Conservation (phyloP, 805 yeast species). For the Torulaspora gathmanii region DNA sequence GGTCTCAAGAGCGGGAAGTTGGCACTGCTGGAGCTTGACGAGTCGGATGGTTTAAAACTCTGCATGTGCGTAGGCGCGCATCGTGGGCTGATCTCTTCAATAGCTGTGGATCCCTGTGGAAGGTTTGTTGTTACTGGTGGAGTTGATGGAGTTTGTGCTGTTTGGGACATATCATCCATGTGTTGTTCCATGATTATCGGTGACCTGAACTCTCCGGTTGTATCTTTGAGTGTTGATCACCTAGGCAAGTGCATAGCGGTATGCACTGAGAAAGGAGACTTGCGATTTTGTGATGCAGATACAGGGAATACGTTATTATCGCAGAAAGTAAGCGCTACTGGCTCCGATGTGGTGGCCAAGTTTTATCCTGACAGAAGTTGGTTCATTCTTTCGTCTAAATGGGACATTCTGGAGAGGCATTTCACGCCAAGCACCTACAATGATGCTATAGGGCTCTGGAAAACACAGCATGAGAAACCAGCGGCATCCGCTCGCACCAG, state of each 20-base stretch:
- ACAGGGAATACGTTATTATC: constrained; percentile 10
- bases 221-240: constrained; percentile 23
- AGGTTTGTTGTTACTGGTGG: constrained; percentile 49
- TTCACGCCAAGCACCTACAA: constrained; percentile 8
- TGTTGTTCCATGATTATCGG: constrained; percentile 16
- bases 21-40: constrained; percentile 20
- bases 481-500: not conserved
- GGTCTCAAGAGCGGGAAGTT: constrained; percentile 49
- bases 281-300: constrained; percentile 19
- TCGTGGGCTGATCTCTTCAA: constrained; percentile 45
- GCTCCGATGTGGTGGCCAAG: constrained; percentile 18
- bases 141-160: constrained; percentile 25
- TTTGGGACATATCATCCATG: constrained; percentile 25
- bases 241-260: constrained; percentile 25
- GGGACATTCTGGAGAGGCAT: constrained; percentile 20
- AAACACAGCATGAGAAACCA: constrained; percentile 10
- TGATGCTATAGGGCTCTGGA: constrained; percentile 20
- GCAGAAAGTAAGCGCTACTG: constrained; percentile 1
- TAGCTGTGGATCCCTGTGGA: constrained; percentile 52
- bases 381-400: constrained; percentile 20
- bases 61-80: constrained; percentile 37
- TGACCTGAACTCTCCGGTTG: constrained; percentile 19
- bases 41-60: constrained; percentile 17
- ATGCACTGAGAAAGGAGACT: constrained; percentile 17
- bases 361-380: constrained; percentile 28